A percentile compares a stretch with the other conserved stretches of the same genome.
Conservation (phyloP, 345 rosid genomes). For the Mallotus nudiflorus region DNA sequence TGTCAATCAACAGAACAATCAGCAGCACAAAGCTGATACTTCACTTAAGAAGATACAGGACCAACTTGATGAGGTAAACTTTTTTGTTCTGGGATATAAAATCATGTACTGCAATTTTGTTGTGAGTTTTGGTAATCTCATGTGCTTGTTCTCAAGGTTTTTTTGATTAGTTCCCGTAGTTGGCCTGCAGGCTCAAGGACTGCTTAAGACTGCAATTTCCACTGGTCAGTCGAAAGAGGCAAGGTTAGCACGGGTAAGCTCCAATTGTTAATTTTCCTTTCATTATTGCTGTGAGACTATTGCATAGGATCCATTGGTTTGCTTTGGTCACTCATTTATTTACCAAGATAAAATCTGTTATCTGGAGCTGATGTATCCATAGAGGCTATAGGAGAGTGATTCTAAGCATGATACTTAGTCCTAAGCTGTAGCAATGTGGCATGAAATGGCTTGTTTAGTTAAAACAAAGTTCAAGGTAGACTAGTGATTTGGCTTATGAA, state of each 20-base stretch:
- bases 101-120: slow-evolving; percentile 6
- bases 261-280: background rate
- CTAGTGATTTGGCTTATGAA: slow-evolving; percentile 3
- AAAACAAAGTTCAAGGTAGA: background rate
- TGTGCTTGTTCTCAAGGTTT: slow-evolving; percentile 4
- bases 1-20: slow-evolving; percentile 45
- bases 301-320: background rate
- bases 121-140: slow-evolving; percentile 5
- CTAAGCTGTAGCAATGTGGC: background rate
- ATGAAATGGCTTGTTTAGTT: background rate
- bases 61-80: slow-evolving; percentile 88
- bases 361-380: background rate
- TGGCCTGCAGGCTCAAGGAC: slow-evolving; percentile 85
- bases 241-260: slow-evolving; percentile 91
- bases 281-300: background rate
- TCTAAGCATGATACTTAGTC: background rate
- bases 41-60: slow-evolving; percentile 60
- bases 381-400: slow-evolving; percentile 2
- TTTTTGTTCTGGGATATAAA: slow-evolving; percentile 16
- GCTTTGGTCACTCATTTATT: background rate
- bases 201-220: slow-evolving; percentile 77
- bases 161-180: slow-evolving; percentile 26
- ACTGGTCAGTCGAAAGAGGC: slow-evolving; percentile 99
- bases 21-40: slow-evolving; percentile 42
- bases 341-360: background rate